phyloP scores from a whole-genome alignment of 1,139 yeast genomes.

The Yarrowia galli region DNA sequence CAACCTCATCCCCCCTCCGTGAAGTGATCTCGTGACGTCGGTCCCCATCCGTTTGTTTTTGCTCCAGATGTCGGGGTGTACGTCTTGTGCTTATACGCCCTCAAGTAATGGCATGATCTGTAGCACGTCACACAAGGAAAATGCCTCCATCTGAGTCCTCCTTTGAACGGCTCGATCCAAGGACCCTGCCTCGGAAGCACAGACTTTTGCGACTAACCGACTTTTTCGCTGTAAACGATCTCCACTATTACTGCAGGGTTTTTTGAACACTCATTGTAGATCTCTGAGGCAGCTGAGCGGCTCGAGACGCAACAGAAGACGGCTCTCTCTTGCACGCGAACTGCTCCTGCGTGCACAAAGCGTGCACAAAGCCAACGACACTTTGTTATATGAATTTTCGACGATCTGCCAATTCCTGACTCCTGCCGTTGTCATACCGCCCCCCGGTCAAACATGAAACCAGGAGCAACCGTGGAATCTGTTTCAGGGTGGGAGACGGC shows the following conservation, averaged over 20 bases:
- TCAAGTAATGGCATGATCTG: neutral
- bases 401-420: neutral
- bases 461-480: neutral
- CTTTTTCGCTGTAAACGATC: neutral
- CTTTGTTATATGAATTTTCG: no score
- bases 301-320: neutral
- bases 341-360: slow-evolving; percentile 2
- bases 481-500: slow-evolving; percentile 20
- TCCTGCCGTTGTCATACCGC: no score
- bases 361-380: neutral
- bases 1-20: no score
- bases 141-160: no score
- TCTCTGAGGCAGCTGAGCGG: slow-evolving; percentile 12
- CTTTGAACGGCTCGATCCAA: slow-evolving; percentile 6
- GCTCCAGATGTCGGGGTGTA: neutral
- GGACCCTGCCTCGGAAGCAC: slow-evolving; percentile 25
- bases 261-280: neutral
- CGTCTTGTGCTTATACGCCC: neutral
- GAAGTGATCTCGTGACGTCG: neutral
- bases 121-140: no score
- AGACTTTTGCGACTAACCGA: no score
- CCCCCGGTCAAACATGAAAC: no score
- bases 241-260: slow-evolving; percentile 9
- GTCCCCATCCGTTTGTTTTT: neutral
- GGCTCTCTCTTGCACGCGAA: neutral